Conservation (phyloP, 1,284 basidiomycete genomes). For the Cryptococcus wingfieldii region DNA sequence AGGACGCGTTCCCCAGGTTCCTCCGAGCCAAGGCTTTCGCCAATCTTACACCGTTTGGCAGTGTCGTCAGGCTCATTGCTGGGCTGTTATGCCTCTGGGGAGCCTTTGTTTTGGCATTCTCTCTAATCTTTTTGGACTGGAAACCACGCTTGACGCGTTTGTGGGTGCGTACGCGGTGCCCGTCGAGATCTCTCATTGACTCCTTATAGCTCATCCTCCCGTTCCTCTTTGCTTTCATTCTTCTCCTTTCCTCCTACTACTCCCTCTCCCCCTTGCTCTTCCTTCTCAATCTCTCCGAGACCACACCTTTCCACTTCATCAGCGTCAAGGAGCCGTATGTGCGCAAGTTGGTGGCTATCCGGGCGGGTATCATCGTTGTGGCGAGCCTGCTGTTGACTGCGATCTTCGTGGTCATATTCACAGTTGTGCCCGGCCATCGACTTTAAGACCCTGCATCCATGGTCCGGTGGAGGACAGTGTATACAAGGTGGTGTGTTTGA, state of each 20-base stretch:
- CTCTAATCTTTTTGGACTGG: constrained; percentile 88
- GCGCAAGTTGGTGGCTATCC: constrained; percentile 75
- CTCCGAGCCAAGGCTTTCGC: constrained; percentile 93
- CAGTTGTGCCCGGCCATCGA: constrained; percentile 40
- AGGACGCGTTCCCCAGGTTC: constrained; percentile 96
- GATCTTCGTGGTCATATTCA: constrained; percentile 42
- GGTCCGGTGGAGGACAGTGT: no score
- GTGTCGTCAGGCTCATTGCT: constrained; percentile 73
- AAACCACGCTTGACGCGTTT: constrained; percentile 83
- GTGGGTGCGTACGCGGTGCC: constrained; percentile 66
- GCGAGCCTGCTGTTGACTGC: constrained; percentile 36
- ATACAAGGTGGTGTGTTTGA: neutral
- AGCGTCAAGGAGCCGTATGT: constrained; percentile 88
- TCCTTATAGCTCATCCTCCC: constrained; percentile 77
- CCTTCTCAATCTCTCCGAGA: constrained; percentile 47
- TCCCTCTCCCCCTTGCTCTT: constrained; percentile 81
- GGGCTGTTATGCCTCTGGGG: constrained; percentile 89
- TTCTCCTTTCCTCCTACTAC: constrained; percentile 90
- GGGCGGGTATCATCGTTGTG: constrained; percentile 72
- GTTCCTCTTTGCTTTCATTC: constrained; percentile 82
- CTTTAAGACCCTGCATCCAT: constrained; percentile 11
- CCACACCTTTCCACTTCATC: constrained; percentile 83
- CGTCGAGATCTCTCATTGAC: neutral
- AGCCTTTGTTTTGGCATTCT: constrained; percentile 80
- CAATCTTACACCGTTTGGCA: constrained; percentile 86